Evolutionary conservation across 495 filamentous ascomycete species (phyloP).

Genomic region (Penicillium egyptiacum): DNA sequence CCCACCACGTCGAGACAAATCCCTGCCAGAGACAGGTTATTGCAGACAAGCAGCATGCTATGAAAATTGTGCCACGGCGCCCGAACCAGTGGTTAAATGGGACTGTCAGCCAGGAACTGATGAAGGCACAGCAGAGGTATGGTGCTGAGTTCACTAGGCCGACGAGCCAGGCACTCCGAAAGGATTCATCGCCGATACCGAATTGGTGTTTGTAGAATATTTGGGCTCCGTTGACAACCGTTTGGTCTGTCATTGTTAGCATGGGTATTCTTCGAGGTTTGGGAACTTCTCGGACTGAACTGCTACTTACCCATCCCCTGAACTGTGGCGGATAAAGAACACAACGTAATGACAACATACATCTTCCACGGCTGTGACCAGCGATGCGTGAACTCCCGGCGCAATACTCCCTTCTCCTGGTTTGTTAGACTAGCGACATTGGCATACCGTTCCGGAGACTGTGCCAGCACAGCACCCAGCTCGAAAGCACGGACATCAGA

Average conservation of each 20-base stretch:
- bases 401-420: slow-evolving; percentile 57
- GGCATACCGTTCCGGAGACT: slow-evolving; percentile 55
- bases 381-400: slow-evolving; percentile 62
- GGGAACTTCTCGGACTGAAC: too few relatives aligned
- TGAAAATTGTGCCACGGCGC: slow-evolving; percentile 80
- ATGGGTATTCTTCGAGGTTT: background rate
- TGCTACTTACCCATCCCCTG: slow-evolving; percentile 63
- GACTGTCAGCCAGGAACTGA: slow-evolving; percentile 81
- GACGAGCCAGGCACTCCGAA: slow-evolving; percentile 57
- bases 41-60: slow-evolving; percentile 66
- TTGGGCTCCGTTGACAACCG: slow-evolving; percentile 78
- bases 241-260: slow-evolving; percentile 56
- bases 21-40: slow-evolving; percentile 76
- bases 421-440: slow-evolving; percentile 54
- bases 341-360: slow-evolving; percentile 65
- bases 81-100: slow-evolving; percentile 79
- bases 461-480: slow-evolving; percentile 70
- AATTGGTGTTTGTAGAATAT: slow-evolving; percentile 70
- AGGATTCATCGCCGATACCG: slow-evolving; percentile 54
- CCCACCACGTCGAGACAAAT: slow-evolving; percentile 72
- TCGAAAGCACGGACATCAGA: slow-evolving; percentile 67
- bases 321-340: slow-evolving; percentile 63
- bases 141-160: slow-evolving; percentile 63
- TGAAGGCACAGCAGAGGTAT: slow-evolving; percentile 73
- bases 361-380: slow-evolving; percentile 73